Base-by-base conservation (phyloP, 768 basidiomycete species). In the Boletus rex-veris region DNA sequence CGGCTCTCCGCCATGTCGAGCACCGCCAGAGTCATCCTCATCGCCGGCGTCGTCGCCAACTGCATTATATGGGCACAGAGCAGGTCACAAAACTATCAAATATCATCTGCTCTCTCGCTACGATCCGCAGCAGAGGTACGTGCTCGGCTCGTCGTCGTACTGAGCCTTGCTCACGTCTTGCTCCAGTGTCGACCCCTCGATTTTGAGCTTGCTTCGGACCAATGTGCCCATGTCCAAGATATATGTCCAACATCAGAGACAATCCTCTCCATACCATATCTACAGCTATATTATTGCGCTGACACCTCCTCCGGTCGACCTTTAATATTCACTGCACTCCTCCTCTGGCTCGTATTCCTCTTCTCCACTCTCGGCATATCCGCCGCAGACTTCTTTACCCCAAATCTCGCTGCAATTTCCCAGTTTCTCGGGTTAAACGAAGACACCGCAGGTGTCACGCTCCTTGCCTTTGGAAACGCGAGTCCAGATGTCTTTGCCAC, bases 401-500 rank as follows among this genome's bases (percentile, higher is more conserved):
- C 95, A 1, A 98, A 99, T 69, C 80, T 99, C 16, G 88, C 90
- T 0, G 92, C 95, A 1, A 88, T 98, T 31, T 85, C 96, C 0
- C 81, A 86, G 46, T 74, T 90, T 4, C 81, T 99, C 5, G 90
- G 93, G 0, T 72, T 99, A 38, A 90, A 90, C 62, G 94, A 99
- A 67, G 90, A 91, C 50, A 85, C 98, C 15, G 94, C 97, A 0
- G 97, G 97, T 0, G 95, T 98, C 21, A 99, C 97, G 0, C 90
- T 99, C 61, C 80, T 99, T 28, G 97, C 97, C 0, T 95, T 98
- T 66, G 96, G 96, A 38, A 98, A 98, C 66, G 96, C 95, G 30
- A 94, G 92, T 64, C 96, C 96, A 0, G 96, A 98, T 68, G 81
- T 98, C 5, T 98, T 98, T 70, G 88, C 92, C 7, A 99, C 97